Percentiles rank a stretch among this genome's conserved stretches.
phyloP scores from a whole-genome alignment of 177 flowering plant genomes.

The Vitis hybrid region DNA sequence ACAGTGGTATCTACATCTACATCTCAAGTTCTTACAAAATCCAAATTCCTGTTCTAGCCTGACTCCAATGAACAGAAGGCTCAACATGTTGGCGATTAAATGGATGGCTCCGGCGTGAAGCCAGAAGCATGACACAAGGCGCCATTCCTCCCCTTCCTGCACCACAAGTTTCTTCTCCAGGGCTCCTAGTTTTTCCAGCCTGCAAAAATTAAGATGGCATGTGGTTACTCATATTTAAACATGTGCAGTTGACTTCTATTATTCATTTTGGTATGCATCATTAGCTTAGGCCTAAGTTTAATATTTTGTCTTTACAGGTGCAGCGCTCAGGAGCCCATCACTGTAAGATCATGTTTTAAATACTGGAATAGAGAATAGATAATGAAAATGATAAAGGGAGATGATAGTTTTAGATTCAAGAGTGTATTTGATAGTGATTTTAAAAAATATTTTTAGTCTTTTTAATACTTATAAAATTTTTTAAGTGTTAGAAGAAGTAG shows the following conservation, averaged over 20 bases:
- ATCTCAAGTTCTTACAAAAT: slow-evolving; percentile 45
- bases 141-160: slow-evolving; percentile 39
- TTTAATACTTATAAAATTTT: too few relatives aligned
- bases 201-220: slow-evolving; percentile 22
- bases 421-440: too few relatives aligned
- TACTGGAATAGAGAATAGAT: too few relatives aligned
- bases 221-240: not conserved
- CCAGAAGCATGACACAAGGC: slow-evolving; percentile 62
- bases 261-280: not conserved
- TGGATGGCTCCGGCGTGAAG: slow-evolving; percentile 68
- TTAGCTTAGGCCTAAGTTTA: not conserved
- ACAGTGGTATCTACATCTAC: not conserved
- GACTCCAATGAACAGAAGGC: slow-evolving; percentile 53
- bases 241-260: not conserved
- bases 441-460: too few relatives aligned
- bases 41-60: slow-evolving; percentile 69
- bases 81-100: slow-evolving; percentile 57
- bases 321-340: not conserved
- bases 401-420: too few relatives aligned
- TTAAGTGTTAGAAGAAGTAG: too few relatives aligned
- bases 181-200: slow-evolving; percentile 52
- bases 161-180: slow-evolving; percentile 42
- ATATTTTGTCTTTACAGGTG: not conserved
- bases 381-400: too few relatives aligned
- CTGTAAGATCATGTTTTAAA: not conserved